Conservation (phyloP, 1,284 basidiomycete species). For the Cystobasidium pallidum region DNA sequence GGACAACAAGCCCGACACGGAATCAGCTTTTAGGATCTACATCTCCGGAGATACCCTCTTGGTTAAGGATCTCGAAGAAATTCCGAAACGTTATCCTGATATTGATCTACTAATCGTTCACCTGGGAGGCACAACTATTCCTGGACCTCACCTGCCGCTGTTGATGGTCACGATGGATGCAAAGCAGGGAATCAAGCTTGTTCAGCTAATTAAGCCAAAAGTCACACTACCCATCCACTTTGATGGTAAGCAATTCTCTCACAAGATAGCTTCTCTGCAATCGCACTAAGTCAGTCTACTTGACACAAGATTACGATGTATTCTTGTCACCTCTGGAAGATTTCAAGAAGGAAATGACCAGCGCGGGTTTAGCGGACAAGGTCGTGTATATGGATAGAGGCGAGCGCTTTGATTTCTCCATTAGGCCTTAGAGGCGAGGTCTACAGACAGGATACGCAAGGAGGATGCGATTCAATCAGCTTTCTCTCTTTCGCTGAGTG, state of each 20-base stretch:
- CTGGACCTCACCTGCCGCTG: conserved; percentile 51
- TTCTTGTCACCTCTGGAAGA: conserved; percentile 50
- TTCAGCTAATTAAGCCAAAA: conserved; percentile 54
- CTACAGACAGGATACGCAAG: too few relatives aligned
- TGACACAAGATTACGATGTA: conserved; percentile 48
- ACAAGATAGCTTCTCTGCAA: too few relatives aligned
- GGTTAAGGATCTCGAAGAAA: conserved; percentile 54
- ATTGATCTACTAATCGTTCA: conserved; percentile 54
- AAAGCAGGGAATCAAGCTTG: conserved; percentile 53
- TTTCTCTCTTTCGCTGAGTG: too few relatives aligned
- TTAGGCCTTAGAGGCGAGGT: background rate
- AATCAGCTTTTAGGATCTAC: conserved; percentile 51
- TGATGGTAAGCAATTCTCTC: conserved; percentile 47
- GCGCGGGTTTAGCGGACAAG: conserved; percentile 46
- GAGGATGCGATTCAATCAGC: too few relatives aligned
- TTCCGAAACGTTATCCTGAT: conserved; percentile 53
- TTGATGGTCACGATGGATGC: conserved; percentile 56
- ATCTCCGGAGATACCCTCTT: conserved; percentile 55
- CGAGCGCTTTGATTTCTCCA: conserved; percentile 36
- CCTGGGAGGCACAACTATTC: conserved; percentile 54
- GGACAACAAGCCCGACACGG: conserved; percentile 35
- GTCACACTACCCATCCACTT: conserved; percentile 55
- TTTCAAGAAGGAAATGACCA: conserved; percentile 49
- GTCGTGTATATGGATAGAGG: conserved; percentile 46
- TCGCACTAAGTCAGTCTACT: too few relatives aligned